A percentile compares a stretch with the other conserved stretches of the same genome.
phyloP scores from a whole-genome alignment of 1,284 basidiomycete genomes.

The Sporisorium graminicola region DNA sequence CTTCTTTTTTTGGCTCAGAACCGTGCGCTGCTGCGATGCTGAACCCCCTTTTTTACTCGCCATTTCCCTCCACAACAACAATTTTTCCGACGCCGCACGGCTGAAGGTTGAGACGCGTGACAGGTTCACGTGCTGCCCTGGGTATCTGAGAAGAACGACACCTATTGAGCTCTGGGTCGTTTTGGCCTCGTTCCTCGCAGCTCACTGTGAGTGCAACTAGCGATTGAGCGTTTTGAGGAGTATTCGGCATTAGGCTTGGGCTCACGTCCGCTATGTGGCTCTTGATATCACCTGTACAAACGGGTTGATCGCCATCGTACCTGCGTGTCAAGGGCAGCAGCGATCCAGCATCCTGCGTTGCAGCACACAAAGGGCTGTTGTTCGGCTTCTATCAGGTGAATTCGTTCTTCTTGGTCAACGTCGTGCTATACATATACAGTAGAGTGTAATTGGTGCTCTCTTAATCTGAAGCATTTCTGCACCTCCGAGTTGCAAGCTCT shows the following conservation, averaged over 20 bases:
- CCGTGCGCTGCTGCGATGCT: constrained; percentile 14
- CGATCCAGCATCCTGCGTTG: too few relatives aligned
- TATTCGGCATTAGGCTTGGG: too few relatives aligned
- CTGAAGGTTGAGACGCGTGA: constrained; percentile 5
- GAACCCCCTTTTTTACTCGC: constrained; percentile 3
- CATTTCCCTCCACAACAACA: constrained; percentile 20
- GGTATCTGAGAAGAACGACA: neutral
- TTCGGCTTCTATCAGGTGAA: neutral
- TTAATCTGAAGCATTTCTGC: neutral
- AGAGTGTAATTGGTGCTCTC: neutral
- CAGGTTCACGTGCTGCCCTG: constrained; percentile 7
- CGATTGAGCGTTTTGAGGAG: too few relatives aligned
- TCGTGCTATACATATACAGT: constrained; percentile 1
- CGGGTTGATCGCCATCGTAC: too few relatives aligned
- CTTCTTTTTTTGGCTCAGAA: neutral
- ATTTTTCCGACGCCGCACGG: neutral
- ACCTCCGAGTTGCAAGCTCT: neutral
- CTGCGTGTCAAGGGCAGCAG: neutral
- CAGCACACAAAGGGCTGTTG: too few relatives aligned
- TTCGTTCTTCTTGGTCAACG: neutral
- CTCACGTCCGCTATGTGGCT: too few relatives aligned
- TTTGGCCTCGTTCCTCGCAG: too few relatives aligned
- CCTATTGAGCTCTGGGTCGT: neutral
- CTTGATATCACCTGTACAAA: too few relatives aligned
- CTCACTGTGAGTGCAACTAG: too few relatives aligned